Base-by-base conservation (phyloP, 1,284 basidiomycete genomes). In the Xerocomus cyaneibrunnescens region DNA sequence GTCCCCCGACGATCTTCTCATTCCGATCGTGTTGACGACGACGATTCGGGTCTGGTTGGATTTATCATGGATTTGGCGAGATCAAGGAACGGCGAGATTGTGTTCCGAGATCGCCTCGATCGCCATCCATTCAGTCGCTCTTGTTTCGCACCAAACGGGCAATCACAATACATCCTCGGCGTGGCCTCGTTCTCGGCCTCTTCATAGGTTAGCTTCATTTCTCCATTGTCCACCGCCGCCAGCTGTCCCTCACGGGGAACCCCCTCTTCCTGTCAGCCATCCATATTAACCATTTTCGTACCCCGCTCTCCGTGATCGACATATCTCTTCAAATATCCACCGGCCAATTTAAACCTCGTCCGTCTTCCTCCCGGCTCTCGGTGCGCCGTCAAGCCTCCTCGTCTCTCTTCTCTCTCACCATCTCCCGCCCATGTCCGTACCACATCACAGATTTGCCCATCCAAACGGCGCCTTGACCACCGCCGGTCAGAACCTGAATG, bases 91-190 rank as follows among this genome's bases (percentile, higher is more conserved):
- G 40, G 17, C 13, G 5, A 59, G 58, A 60, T 57, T 44, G 53
- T 43, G 51, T 61, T 59, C 58, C 51, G 52, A 62, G 59, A 61
- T 57, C 38, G 8, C 25, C 32, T 40, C 48, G 48, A 40, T 40
- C 38, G n/a, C 13, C 34, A 28, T 12, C 10, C 6, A 13, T 10
- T 27, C n/a, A 16, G 5, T 12, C 52, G 62, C 62, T 70, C 62
- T 70, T 67, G 66, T 25, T 69, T 52, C 23, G 8, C 9, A 36
- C 56, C 0, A 53, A 66, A 51, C 22, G 36, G 60, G 67, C 31
- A 63, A 51, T 52, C 35, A 59, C 57, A 69, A 61, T 43, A 48
- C 48, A 19, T n/a, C n/a, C n/a, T n/a, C n/a, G n/a, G n/a, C n/a
- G n/a, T n/a, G n/a, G n/a, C n/a, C n/a, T n/a, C n/a, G n/a, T n/a